Base-by-base conservation (phyloP, 345 rosid species). In the Balakata baccata region DNA sequence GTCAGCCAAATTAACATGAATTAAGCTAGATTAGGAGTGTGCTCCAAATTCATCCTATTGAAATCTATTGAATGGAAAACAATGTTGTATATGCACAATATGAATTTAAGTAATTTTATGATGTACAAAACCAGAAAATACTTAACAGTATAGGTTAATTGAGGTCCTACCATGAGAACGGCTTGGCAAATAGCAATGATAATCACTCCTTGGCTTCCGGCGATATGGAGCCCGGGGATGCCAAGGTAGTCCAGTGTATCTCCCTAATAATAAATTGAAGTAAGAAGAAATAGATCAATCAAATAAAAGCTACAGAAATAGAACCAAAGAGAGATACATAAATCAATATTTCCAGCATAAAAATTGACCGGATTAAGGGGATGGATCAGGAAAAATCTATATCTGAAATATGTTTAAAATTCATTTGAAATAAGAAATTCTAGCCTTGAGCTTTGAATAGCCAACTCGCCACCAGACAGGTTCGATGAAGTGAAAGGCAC, bases 391-490 rank as follows among this genome's bases (percentile, higher is more conserved):
- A 43, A 51, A 51, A 23, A 23, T 68, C 7, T 29, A 50, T 22
- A 50, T 51, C 46, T 25, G 12, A 34, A 29, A 59, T 45, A 56
- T 11, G 16, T 34, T 43, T 46, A 10, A 58, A 20, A 23, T 46
- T 11, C 22, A 34, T 11, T 29, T 13, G 46, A 72, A 53, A 46
- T 22, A 58, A 20, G 70, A 59, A 53, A 71, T 49, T 64, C 49
- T 18, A 22, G 84, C 97, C 95, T 94, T 84, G 68, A 94, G 97
- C 82, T 94, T 92, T 5, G 98, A 89, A 58, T 90, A 92, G 75
- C 98, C 97, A 61, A 94, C 98, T 68, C 87, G 82, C 97, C 98
- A 94, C 97, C 97, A 94, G 45, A 94, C 90, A 7, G 98, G 97
- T 78, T 94, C 98, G 52, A 64, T 77, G 69, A 94, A 92, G 75